Base-by-base conservation (phyloP, 2,329 filamentous ascomycete species). In the Cercospora nicotianae region DNA sequence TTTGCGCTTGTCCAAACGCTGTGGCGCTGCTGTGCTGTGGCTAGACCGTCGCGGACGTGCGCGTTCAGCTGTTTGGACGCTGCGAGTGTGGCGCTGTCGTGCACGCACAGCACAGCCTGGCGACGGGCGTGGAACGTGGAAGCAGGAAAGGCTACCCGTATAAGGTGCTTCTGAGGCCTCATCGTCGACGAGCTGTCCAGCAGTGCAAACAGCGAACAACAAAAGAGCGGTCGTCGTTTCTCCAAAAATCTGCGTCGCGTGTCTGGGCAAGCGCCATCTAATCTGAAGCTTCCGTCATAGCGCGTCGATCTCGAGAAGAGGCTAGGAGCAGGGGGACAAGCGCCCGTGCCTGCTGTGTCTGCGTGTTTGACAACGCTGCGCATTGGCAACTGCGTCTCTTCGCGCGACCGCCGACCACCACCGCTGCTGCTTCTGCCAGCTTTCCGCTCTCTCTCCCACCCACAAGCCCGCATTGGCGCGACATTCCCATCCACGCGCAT, bases 211-310 rank as follows among this genome's bases (percentile, higher is more conserved):
- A 39, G 12, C 36, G 16, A 16, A 42, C 36, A 42, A n/a, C 36
- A 42, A n/a, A 42, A n/a, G 36, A 42, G 36, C 36, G 36, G 36
- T 42, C 16, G 23, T 55, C 48, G 48, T 20, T 55, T n/a, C 26
- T 26, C 18, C 48, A 23, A 28, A 55, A 55, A 55, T 28, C 48
- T 28, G 48, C 20, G 48, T 55, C 48, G 48, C 48, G 48, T 55
- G 48, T 55, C 48, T 55, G 48, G 48, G 48, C 48, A 55, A 55
- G 48, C 48, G 48, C 48, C 48, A 55, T 55, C 20, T 26, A 26
- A 55, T 55, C 48, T 55, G 48, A 55, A 55, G 48, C 48, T 55
- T 55, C 23, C 48, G 48, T 55, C 48, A 28, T 55, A 55, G 48
- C 48, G 48, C 48, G 48, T 55, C 48, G 48, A 53, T 55, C 23